Evolutionary conservation across 495 filamentous ascomycete species (phyloP), one percentile per base, ranked within the genome.

Genomic region (Choiromyces venosus): DNA sequence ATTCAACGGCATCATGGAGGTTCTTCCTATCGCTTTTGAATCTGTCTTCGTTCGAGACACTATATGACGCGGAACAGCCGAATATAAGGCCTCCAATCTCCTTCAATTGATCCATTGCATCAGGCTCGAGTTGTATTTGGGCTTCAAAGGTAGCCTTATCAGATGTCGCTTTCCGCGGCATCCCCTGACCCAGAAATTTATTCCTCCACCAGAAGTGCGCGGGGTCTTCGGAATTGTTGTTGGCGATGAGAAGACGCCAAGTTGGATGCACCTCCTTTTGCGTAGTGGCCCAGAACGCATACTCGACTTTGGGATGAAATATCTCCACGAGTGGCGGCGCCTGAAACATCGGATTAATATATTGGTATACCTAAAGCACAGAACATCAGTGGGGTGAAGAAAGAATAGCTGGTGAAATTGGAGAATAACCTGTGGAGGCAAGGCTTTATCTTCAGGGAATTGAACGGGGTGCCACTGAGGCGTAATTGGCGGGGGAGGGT

Each of bases 31-130:
- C 79, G 46, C 19, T 70, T 29, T 67, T 73, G 25, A 81, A 80
- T n/a, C 79, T 67, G 52, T 81, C 75, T 69, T 80, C 65, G 52
- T 78, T 81, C 14, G 75, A 71, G 56, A 80, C 61, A 46, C 42
- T 73, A 56, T 78, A 81, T 38, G 80, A 73, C 35, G 79, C 65
- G 5, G 79, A 78, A 69, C 79, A 81, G 10, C 79, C 79, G 69
- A 81, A 81, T 37, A 81, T 44, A 38, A 81, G 72, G 40, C 74
- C 80, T 29, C 79, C 76, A 71, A 78, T 68, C 46, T 81, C 79
- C 38, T 37, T 70, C 19, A 66, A 75, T 44, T 81, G 75, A 12
- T 36, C 38, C 25, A 76, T 44, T 65, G 65, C 39, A 67, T 72
- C 66, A 25, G 3, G 52, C 14, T 70, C 38, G 38, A 78, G 70